Evolutionary conservation across 257 asterid species (phyloP).

Genomic region (Sherardia arvensis): DNA sequence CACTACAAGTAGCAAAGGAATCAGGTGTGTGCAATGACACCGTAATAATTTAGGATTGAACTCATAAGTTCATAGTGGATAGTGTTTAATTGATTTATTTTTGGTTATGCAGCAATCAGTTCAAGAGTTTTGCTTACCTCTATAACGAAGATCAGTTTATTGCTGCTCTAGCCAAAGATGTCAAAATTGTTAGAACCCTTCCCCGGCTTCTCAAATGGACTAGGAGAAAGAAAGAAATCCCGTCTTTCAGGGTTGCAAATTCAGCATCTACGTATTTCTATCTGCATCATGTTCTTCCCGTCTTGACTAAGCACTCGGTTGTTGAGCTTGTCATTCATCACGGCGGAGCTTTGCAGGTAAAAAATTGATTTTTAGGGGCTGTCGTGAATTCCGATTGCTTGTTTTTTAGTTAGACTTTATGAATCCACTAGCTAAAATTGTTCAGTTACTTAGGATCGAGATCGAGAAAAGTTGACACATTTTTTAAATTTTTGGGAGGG

Average conservation of each 20-base stretch:
- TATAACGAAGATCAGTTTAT: conserved; percentile 85
- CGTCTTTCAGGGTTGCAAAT: conserved; percentile 73
- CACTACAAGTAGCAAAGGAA: conserved; percentile 95
- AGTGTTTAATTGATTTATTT: neutral
- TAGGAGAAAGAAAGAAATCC: conserved; percentile 86
- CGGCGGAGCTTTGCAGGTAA: conserved; percentile 97
- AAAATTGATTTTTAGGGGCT: neutral
- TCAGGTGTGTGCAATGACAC: conserved; percentile 38
- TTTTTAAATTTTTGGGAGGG: neutral
- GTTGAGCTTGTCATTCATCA: conserved; percentile 88
- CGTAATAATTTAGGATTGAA: neutral
- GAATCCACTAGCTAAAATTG: neutral
- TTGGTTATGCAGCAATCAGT: conserved; percentile 64
- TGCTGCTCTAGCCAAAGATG: conserved; percentile 64
- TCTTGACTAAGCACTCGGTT: conserved; percentile 68
- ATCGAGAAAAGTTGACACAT: no score
- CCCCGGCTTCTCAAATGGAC: conserved; percentile 91
- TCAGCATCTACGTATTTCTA: conserved; percentile 73
- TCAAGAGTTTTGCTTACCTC: conserved; percentile 96
- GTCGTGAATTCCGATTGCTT: neutral
- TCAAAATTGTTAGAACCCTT: conserved; percentile 74
- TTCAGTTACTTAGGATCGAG: neutral
- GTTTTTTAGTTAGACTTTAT: neutral
- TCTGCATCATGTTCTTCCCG: conserved; percentile 83
- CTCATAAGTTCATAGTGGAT: neutral